Base-by-base conservation (phyloP, 2,329 filamentous ascomycete genomes). In the Diplodia mutila region DNA sequence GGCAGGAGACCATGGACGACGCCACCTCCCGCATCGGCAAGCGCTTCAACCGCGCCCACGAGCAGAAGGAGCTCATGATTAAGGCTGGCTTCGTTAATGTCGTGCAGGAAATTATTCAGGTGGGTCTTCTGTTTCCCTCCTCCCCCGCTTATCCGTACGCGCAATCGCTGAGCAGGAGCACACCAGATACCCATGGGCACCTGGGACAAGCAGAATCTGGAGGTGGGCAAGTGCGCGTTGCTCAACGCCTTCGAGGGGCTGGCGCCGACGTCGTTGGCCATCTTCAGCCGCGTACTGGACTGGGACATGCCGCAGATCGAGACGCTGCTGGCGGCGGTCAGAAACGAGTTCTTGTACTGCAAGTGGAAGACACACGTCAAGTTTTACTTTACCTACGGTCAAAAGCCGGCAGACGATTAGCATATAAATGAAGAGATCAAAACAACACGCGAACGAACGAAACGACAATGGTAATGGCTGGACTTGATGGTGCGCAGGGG, bases 201-300 rank as follows among this genome's bases (percentile, higher is more conserved):
- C 9, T 63, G 59, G 59, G 37, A 63, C 29, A 51, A 32, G n/a
- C 18, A 32, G 46, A n/a, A 63, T 4, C 59, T 63, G 2, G 59
- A 63, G 59, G 46, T 63, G 18, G 59, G 59, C 8, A 63, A 63
- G 16, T 63, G 59, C 29, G 42, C 59, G 12, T 18, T 63, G 29
- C 59, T 63, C 18, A 63, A 63, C 46, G 59, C 49, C 6, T 63
- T 63, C 29, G 59, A 63, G 25, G 76, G 76, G 69, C 71, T 78
- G 65, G 76, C 77, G 67, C 76, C 76, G 7, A 78, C 78, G 54
- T 78, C 76, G 0, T 68, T 77, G 9, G 76, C 76, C 65, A 75
- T 78, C 61, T 70, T 78, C 34, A 76, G 76, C 55, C 77, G 76
- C 66, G 70, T 78, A 11, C 69, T 76, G 8, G 76, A 76, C 69